Percentiles rank a stretch among this genome's conserved stretches.
These are phyloP conservation scores for Fusarium mangiferae DNA, from an alignment of 2,329 filamentous ascomycete species.

Conservation along the genomic window DNA sequence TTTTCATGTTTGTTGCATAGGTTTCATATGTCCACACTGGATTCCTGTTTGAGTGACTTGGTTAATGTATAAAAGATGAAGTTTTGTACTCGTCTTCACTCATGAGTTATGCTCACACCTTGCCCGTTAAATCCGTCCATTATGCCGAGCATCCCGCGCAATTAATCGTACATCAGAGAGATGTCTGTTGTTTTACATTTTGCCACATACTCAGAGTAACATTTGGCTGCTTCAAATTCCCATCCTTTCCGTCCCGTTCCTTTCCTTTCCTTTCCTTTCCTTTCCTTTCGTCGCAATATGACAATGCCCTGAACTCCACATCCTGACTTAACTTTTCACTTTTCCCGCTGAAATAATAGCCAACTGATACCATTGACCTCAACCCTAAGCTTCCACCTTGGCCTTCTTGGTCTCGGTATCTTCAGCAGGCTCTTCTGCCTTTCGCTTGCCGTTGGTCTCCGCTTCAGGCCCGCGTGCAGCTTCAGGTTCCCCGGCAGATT, in stretches of 20 bases:
- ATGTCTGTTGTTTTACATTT: conserved; percentile 10
- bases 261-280: conserved; percentile 5
- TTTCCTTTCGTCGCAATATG: conserved; percentile 5
- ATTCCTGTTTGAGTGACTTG: background rate
- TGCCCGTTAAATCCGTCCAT: background rate
- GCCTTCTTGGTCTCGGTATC: conserved; percentile 50
- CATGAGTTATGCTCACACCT: background rate
- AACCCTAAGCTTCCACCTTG: conserved; percentile 47
- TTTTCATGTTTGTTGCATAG: conserved; percentile 28
- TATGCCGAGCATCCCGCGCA: background rate
- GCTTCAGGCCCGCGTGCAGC: conserved; percentile 39
- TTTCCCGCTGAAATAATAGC: background rate
- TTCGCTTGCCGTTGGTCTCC: conserved; percentile 54
- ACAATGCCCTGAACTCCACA: conserved; percentile 32
- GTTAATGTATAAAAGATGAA: background rate
- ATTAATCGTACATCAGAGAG: conserved; percentile 20
- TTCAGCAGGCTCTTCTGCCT: conserved; percentile 46
- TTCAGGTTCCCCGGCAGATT: conserved; percentile 32
- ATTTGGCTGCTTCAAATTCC: background rate
- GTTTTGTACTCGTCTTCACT: background rate
- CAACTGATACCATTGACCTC: background rate
- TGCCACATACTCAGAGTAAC: background rate
- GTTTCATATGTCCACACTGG: conserved; percentile 7
- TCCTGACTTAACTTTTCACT: background rate
- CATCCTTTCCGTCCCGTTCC: background rate